Conservation (phyloP, 495 filamentous ascomycete genomes). For the Pyrenula massariospora region DNA sequence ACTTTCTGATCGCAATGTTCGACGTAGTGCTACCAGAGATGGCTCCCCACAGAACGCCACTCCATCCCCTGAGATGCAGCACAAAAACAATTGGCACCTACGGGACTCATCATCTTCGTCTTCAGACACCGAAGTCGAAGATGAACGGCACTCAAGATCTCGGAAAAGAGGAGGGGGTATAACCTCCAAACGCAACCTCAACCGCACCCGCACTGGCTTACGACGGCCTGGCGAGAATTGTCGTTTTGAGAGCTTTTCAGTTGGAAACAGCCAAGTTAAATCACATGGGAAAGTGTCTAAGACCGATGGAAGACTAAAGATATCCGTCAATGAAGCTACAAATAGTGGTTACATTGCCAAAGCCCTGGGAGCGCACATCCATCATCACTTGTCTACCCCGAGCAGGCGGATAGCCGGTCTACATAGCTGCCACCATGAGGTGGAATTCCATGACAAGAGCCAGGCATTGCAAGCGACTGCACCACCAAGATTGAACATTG, state of each 20-base stretch:
- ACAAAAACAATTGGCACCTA: not conserved
- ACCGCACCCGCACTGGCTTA: not conserved
- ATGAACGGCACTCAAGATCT: not conserved
- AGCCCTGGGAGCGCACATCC: slow-evolving; percentile 47
- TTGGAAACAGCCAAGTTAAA: slow-evolving; percentile 52
- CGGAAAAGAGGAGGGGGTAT: not conserved
- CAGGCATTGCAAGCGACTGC: slow-evolving; percentile 3
- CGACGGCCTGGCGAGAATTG: not conserved
- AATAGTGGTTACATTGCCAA: slow-evolving; percentile 58
- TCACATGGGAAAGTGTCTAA: slow-evolving; percentile 55
- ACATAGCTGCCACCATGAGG: slow-evolving; percentile 3
- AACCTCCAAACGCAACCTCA: not conserved
- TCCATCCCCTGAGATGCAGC: not conserved
- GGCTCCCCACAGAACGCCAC: not conserved
- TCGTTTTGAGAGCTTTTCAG: slow-evolving; percentile 19
- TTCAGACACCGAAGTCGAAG: not conserved
- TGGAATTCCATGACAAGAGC: not conserved
- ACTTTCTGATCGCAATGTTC: not conserved
- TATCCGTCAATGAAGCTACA: slow-evolving; percentile 55
- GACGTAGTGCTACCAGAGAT: not conserved
- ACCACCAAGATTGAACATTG: slow-evolving; percentile 53
- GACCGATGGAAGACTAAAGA: slow-evolving; percentile 56
- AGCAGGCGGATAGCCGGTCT: not conserved
- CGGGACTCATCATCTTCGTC: not conserved
- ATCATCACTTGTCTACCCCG: slow-evolving; percentile 19